Evolutionary conservation across 2,329 filamentous ascomycete genomes (phyloP).

Genomic region (Trichoderma semiorbis): DNA sequence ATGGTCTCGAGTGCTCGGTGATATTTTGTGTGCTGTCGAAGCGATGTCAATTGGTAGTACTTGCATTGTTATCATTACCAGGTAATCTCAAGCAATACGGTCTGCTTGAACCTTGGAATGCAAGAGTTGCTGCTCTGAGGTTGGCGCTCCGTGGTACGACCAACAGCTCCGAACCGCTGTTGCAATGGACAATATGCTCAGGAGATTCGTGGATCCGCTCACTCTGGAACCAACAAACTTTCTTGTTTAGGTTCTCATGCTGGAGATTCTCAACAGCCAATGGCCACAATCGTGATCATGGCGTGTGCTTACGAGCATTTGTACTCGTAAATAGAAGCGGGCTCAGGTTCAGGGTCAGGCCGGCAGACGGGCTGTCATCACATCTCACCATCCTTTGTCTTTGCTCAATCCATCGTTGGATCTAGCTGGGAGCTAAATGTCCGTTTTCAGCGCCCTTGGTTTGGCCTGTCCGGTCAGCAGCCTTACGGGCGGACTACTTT

Average conservation of each 20-base stretch:
- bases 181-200: background rate
- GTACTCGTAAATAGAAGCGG: background rate
- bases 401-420: background rate
- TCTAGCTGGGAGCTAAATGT: background rate
- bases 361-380: background rate
- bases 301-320: background rate
- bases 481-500: background rate
- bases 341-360: background rate
- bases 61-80: background rate
- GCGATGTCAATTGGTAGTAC: background rate
- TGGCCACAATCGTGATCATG: background rate
- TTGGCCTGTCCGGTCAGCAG: background rate
- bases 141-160: background rate
- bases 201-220: background rate
- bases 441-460: background rate
- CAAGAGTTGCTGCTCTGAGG: background rate
- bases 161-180: background rate
- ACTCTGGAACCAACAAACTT: background rate
- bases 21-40: constrained; percentile 2
- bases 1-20: constrained; percentile 9
- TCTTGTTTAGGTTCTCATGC: background rate
- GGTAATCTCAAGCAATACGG: background rate
- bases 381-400: constrained; percentile 2
- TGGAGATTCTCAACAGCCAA: background rate
- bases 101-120: background rate